Percentiles rank a stretch among this genome's conserved stretches.
Conservation (phyloP, 352 stramenopile species). For the Phytopythium boreale region DNA sequence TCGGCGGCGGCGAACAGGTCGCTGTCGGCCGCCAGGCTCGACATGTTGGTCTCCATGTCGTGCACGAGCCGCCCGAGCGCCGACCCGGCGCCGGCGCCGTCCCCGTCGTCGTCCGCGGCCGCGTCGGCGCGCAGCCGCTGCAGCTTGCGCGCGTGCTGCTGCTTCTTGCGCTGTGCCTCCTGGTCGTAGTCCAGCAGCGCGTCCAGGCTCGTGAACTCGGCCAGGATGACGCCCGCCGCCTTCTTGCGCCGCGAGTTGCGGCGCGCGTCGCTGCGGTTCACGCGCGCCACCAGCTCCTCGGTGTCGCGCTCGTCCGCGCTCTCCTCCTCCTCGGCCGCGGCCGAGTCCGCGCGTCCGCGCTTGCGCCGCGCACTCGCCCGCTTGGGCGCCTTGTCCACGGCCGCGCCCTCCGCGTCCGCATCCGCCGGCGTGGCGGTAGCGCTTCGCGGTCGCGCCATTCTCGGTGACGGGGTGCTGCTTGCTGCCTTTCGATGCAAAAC, state of each 20-base stretch:
- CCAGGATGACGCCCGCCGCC: conserved; percentile 36
- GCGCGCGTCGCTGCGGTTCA: conserved; percentile 43
- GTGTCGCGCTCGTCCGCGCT: conserved; percentile 24
- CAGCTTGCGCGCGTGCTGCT: conserved; percentile 50
- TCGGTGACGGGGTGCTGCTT: background rate
- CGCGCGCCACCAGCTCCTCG: conserved; percentile 38
- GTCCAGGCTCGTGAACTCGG: conserved; percentile 74
- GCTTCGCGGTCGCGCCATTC: background rate
- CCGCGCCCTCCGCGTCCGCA: background rate
- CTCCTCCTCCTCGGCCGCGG: background rate
- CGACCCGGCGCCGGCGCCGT: conserved; percentile 16
- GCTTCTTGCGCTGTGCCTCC: conserved; percentile 56
- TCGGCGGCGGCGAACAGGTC: conserved; percentile 50
- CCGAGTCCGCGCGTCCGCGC: conserved; percentile 5
- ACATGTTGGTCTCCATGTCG: conserved; percentile 70
- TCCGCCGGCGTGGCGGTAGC: background rate
- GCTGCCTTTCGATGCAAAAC: background rate
- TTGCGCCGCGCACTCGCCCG: conserved; percentile 10
- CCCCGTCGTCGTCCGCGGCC: conserved; percentile 13
- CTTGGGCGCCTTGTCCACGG: background rate
- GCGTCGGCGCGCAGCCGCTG: conserved; percentile 54
- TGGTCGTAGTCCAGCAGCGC: conserved; percentile 64
- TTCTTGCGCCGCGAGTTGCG: conserved; percentile 26
- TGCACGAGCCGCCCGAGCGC: conserved; percentile 60
- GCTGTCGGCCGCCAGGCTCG: conserved; percentile 58